phyloP scores from a whole-genome alignment of 1,139 yeast genomes.

The Nadsonia commutata region DNA sequence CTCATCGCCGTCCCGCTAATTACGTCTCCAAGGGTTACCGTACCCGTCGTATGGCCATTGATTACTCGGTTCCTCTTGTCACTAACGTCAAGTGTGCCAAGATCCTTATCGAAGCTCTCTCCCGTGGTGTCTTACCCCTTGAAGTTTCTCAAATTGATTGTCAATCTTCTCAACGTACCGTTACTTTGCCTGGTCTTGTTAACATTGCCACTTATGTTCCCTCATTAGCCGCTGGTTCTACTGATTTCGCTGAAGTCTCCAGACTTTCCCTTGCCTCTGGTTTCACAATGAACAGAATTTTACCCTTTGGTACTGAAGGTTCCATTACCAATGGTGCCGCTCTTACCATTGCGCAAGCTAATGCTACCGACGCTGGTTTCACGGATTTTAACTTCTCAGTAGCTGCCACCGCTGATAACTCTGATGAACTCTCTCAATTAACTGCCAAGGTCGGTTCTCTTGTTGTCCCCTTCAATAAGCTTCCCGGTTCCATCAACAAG shows the following conservation, averaged over 20 bases:
- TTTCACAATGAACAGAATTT: constrained; percentile 70
- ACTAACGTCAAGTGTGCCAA: constrained; percentile 98
- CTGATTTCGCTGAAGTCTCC: constrained; percentile 49
- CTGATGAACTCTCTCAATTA: constrained; percentile 46
- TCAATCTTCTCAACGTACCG: constrained; percentile 78
- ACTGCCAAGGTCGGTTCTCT: constrained; percentile 61
- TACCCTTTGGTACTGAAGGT: constrained; percentile 59
- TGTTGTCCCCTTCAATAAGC: constrained; percentile 67
- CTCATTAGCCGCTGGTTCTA: constrained; percentile 33
- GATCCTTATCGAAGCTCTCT: constrained; percentile 81
- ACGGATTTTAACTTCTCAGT: constrained; percentile 75
- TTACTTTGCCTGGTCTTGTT: constrained; percentile 74
- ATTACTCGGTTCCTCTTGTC: constrained; percentile 91
- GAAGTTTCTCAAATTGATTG: constrained; percentile 72
- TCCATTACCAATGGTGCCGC: constrained; percentile 50
- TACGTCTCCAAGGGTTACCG: constrained; percentile 95
- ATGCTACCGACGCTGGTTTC: constrained; percentile 41
- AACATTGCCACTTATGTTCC: constrained; percentile 74
- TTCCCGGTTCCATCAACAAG: constrained; percentile 42
- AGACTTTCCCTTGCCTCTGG: constrained; percentile 71
- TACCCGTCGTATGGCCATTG: constrained; percentile 99
- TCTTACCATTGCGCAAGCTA: constrained; percentile 38
- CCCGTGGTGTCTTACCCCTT: constrained; percentile 47
- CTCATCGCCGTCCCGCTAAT: constrained; percentile 97
- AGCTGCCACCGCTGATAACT: constrained; percentile 67